These are phyloP conservation scores for Candida sp. DNA, from an alignment of 1,139 yeast genomes.

Conservation along the genomic window DNA sequence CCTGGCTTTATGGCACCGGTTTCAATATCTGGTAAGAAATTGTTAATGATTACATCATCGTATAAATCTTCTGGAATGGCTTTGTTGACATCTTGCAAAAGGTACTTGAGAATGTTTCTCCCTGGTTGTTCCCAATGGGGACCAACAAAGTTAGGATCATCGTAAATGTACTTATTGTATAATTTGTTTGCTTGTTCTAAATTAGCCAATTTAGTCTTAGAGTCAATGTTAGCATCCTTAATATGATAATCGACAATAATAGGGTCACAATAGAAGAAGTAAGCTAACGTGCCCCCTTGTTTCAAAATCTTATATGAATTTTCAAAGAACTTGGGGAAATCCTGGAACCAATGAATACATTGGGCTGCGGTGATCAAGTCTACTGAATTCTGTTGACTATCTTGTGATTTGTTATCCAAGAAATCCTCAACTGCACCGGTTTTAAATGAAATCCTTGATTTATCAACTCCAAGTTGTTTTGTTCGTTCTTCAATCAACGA, in stretches of 20 bases:
- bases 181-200: constrained; percentile 20
- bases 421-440: constrained; percentile 36
- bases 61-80: constrained; percentile 28
- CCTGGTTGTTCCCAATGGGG: constrained; percentile 50
- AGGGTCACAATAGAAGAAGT: constrained; percentile 44
- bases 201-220: neutral
- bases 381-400: constrained; percentile 15
- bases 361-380: constrained; percentile 45
- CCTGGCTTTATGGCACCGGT: constrained; percentile 13
- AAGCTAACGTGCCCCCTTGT: constrained; percentile 39
- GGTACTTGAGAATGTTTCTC: constrained; percentile 26
- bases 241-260: constrained; percentile 25
- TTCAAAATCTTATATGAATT: constrained; percentile 26
- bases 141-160: constrained; percentile 33
- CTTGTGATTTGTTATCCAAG: constrained; percentile 13
- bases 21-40: constrained; percentile 19
- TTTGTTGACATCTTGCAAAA: constrained; percentile 24
- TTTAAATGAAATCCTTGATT: constrained; percentile 25
- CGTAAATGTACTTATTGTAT: constrained; percentile 33
- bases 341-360: constrained; percentile 45
- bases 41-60: constrained; percentile 22
- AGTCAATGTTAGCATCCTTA: constrained; percentile 2
- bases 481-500: constrained; percentile 17
- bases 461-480: constrained; percentile 17
- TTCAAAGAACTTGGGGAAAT: constrained; percentile 29